Base-by-base conservation (phyloP, 2,329 filamentous ascomycete genomes). In the Verticillium dahliae region DNA sequence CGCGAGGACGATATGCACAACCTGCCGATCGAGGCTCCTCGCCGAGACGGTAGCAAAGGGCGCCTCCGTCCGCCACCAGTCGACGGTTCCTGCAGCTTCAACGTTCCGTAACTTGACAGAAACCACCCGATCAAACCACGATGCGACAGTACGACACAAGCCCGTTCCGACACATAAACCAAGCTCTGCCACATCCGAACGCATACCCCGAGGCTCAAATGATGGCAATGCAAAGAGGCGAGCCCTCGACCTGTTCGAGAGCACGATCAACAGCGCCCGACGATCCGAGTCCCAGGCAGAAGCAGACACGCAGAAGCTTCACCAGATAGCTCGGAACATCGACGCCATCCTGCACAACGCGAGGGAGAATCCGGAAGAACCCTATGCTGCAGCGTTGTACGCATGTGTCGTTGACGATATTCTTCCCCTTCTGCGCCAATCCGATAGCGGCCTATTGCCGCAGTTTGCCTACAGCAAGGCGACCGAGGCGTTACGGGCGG, bases 1-100 rank as follows among this genome's bases (percentile, higher is more conserved):
- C 60, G 70, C 75, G 61, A 68, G 73, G 61, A 68, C 69, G 39
- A 66, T 70, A 62, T 77, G 75, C 67, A 70, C 69, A 64, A 72
- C 69, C 67, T 77, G 75, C 65, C 69, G 64, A 27, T 61, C 54
- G 18, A 63, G 57, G 58, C 60, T 66, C 10, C 52, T 65, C 38
- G 57, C 60, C 34, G 45, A 54, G 38, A 57, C 62, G 31, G 27
- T 56, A 35, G 41, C 59, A 15, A 55, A 39, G 13, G 22, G 57
- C 52, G 37, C 52, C n/a, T 33, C 52, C 10, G 38, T 52, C 52
- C 60, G 62, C n/a, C 52, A 58, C 22, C 62, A 52, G n/a, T 65
- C 62, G 60, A 65, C 63, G 18, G 41, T 58, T 18, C n/a, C 54
- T 35, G 27, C 27, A 14, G 11, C 54, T 14, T 34, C 54, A 11